Base-by-base conservation (phyloP, 2,329 filamentous ascomycete species). In the Diplodia corticola region DNA sequence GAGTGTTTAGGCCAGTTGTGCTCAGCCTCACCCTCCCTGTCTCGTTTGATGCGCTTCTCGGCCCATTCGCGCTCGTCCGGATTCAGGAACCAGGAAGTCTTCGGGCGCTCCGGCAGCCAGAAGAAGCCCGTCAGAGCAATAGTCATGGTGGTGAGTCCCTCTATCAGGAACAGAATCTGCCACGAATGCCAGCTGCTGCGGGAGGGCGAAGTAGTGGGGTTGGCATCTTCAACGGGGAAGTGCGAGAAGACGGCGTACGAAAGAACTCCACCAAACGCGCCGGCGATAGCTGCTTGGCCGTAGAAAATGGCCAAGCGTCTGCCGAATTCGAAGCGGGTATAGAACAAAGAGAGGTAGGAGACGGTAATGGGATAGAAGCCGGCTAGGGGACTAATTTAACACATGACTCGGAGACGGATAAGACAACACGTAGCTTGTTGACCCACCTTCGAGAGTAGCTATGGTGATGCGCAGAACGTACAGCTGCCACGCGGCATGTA, bases 341-440 rank as follows among this genome's bases (percentile, higher is more conserved):
- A 87, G 72, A 86, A 87, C 61, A 85, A 76, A 20, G 83, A 84
- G 30, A 88, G 79, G 69, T 87, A 88, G n/a, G 81, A 81, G 17
- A 87, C 84, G 2, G 83, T 83, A 0, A 84, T 84, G 3, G 85
- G 84, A 69, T 87, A 88, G 71, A 88, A 87, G 3, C 85, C 85
- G 57, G 84, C 83, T 77, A 67, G 67, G 70, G 17, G 48, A 4
- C 37, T 13, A 51, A 50, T 22, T 70, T 68, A 63, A 67, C 60
- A 28, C 64, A 24, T 60, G 20, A 24, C 30, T 48, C 63, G 15
- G 10, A 35, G 53, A 4, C 12, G 22, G 22, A 37, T 46, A 46
- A 51, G 6, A 49, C 3, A 48, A 30, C 35, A 48, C 48, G 61
- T 30, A 46, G 50, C 50, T 33, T 26, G 26, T 33, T 20, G 49